phyloP scores from a whole-genome alignment of 192 early-diverging fungal species.

The Entomortierella chlamydospora region DNA sequence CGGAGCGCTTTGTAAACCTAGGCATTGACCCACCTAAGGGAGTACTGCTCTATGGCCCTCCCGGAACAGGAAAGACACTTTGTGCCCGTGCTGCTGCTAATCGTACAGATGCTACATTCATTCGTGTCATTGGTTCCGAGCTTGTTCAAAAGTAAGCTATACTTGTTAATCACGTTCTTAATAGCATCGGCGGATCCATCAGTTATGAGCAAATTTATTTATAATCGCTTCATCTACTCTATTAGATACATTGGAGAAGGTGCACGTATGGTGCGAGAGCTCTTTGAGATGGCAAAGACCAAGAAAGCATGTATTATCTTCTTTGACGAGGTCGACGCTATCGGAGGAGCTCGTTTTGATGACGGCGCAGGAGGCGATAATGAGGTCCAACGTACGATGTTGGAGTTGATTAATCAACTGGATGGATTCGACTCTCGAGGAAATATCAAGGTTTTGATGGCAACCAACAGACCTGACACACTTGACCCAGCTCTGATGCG shows the following conservation, averaged over 20 bases:
- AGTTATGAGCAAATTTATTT: background rate
- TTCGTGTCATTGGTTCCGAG: constrained; percentile 99
- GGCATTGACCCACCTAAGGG: constrained; percentile 99
- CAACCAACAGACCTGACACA: constrained; percentile 97
- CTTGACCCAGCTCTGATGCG: constrained; percentile 97
- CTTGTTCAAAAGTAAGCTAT: constrained; percentile 89
- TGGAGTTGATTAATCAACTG: constrained; percentile 99
- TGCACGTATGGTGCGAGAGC: constrained; percentile 98
- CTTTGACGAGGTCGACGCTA: constrained; percentile 99
- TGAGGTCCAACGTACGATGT: constrained; percentile 99
- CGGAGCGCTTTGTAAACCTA: constrained; percentile 96
- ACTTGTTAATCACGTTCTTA: background rate
- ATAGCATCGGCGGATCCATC: too few relatives aligned
- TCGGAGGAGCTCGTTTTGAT: constrained; percentile 96
- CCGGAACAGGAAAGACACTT: constrained; percentile 98
- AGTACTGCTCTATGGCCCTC: constrained; percentile 95
- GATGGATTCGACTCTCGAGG: constrained; percentile 99
- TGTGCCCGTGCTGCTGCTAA: constrained; percentile 99
- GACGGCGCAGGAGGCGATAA: constrained; percentile 99
- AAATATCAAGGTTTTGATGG: constrained; percentile 99
- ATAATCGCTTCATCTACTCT: background rate
- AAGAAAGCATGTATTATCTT: constrained; percentile 99
- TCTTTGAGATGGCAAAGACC: constrained; percentile 99
- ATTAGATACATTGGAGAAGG: constrained; percentile 95
- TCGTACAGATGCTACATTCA: constrained; percentile 99